Evolutionary conservation across 2,329 filamentous ascomycete genomes (phyloP).

Genomic region (Aspergillus clavatus): DNA sequence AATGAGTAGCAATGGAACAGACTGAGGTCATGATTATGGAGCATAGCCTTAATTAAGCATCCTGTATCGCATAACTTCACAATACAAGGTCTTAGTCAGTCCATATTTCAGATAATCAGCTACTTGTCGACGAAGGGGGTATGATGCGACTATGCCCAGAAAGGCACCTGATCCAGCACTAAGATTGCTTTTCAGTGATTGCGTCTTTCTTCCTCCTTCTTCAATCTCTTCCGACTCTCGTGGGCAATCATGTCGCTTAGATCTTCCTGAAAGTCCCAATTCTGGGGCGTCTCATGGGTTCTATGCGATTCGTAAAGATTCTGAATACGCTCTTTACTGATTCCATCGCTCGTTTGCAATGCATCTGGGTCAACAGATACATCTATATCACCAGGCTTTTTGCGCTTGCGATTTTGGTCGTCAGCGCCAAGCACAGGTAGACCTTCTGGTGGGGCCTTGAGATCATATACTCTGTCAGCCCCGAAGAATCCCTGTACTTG

Average conservation of each 20-base stretch:
- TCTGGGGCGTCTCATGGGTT: slow-evolving; percentile 61
- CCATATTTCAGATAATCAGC: too few species aligned
- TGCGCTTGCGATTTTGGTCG: slow-evolving; percentile 73
- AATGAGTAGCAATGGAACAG: too few species aligned
- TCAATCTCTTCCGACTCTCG: slow-evolving; percentile 84
- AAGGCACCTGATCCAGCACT: too few species aligned
- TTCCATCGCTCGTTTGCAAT: slow-evolving; percentile 66
- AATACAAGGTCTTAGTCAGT: too few species aligned
- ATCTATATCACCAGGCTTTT: slow-evolving; percentile 94
- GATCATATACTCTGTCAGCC: slow-evolving; percentile 87
- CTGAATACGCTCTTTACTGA: slow-evolving; percentile 79
- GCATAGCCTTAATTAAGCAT: too few species aligned
- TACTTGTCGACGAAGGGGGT: too few species aligned
- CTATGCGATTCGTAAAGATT: slow-evolving; percentile 71
- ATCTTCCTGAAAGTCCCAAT: slow-evolving; percentile 81
- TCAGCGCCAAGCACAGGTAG: slow-evolving; percentile 75
- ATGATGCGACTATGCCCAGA: too few species aligned
- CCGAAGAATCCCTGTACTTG: slow-evolving; percentile 92
- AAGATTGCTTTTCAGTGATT: slow-evolving; percentile 40
- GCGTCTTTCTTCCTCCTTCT: slow-evolving; percentile 75
- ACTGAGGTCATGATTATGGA: too few species aligned
- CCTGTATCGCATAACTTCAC: too few species aligned
- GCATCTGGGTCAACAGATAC: slow-evolving; percentile 85
- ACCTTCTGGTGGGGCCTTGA: slow-evolving; percentile 57
- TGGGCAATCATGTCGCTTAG: slow-evolving; percentile 93